Base-by-base conservation (phyloP, 768 basidiomycete species). In the Rubroboletus satanas region DNA sequence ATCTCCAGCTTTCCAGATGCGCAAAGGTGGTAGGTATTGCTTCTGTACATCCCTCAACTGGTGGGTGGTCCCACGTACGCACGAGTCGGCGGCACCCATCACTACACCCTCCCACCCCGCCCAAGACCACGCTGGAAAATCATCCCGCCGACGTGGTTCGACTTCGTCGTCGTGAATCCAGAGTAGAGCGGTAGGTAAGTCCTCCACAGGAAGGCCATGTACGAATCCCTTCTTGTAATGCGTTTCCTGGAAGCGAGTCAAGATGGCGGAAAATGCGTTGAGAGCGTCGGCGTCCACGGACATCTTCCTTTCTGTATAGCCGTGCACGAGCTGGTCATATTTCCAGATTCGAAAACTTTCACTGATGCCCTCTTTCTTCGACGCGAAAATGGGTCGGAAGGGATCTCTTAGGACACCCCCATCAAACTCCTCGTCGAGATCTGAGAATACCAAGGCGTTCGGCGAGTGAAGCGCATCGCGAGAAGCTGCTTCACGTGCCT, bases 121-220 rank as follows among this genome's bases (percentile, higher is more conserved):
- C 54, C 54, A 55, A 15, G 50, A 29, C 49, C 54, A 55, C 3
- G 50, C 32, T 15, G 54, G 54, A 51, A 51, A 55, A 6, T 17
- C 21, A 38, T 23, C 35, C 54, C 32, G 29, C 17, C 42, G n/a
- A 23, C 42, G 12, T 33, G 54, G 18, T 26, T 36, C 17, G 26
- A 52, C 12, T 14, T 26, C 42, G 12, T 51, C 49, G 31, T 23
- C 21, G 7, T 37, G 42, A 29, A 8, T 53, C 54, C 54, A 55
- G 9, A 55, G 43, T 6, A 55, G n/a, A 0, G 50, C 31, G 6
- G 15, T 45, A 11, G 49, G 49, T 11, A 50, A 29, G 15, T 50
- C 49, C 15, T 50, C 49, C 29, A 50, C 49, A 29, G 49, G 49
- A 45, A 50, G 49, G 21, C 49, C 49, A 5, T 31, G 14, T 11